Conservation (phyloP, 139 green algal species). For the Dunaliella primolecta region DNA sequence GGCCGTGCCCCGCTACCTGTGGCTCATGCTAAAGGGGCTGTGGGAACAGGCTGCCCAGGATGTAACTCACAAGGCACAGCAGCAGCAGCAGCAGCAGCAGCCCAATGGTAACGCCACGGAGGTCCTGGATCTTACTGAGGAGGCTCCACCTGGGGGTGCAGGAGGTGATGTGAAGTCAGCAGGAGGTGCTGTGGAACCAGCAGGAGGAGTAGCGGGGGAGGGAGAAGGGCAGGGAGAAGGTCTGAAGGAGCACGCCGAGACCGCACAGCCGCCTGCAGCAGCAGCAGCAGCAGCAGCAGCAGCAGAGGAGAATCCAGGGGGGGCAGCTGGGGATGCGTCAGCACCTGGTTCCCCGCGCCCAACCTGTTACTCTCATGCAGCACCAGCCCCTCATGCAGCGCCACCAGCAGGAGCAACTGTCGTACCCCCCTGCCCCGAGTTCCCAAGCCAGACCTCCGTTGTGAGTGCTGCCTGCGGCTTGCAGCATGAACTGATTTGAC, state of each 20-base stretch:
- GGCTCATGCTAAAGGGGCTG: constrained; percentile 35
- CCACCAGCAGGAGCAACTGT: neutral
- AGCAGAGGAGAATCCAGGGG: neutral
- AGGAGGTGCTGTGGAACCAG: neutral
- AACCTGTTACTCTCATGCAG: neutral
- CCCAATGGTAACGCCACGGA: neutral
- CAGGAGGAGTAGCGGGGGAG: neutral
- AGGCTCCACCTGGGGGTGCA: neutral
- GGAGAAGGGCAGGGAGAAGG: neutral
- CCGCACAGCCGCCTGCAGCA: too few relatives aligned
- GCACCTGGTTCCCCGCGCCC: neutral
- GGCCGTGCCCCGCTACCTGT: constrained; percentile 46
- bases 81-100: constrained; percentile 25
- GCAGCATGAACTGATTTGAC: too few relatives aligned
- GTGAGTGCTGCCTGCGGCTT: too few relatives aligned
- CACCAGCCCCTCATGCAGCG: neutral
- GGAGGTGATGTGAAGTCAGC: neutral
- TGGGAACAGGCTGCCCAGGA: constrained; percentile 45
- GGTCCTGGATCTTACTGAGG: neutral
- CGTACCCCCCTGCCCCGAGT: neutral
- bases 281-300: too few relatives aligned
- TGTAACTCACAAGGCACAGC: neutral
- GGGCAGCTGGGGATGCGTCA: neutral
- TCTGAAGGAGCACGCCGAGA: too few relatives aligned
- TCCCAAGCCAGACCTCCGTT: neutral